These are phyloP conservation scores for Sporothrix sp. DNA, from an alignment of 2,329 filamentous ascomycete genomes.

Conservation along the genomic window DNA sequence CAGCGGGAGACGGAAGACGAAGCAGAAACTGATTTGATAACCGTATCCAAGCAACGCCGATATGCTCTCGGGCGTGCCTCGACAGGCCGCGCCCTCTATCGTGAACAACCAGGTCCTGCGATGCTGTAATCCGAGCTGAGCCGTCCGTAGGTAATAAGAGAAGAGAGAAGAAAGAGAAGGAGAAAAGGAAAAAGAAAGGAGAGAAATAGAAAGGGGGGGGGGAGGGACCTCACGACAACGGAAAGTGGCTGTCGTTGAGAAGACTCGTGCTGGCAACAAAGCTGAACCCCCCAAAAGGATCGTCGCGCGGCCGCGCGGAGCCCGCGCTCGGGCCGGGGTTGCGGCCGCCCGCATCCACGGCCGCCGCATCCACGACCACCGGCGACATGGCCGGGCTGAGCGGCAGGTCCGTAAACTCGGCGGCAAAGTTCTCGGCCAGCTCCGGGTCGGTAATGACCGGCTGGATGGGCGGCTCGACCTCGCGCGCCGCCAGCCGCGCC, in stretches of 20 bases:
- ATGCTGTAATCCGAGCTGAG: too few relatives aligned
- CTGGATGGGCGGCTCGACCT: constrained; percentile 79
- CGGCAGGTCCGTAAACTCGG: constrained; percentile 81
- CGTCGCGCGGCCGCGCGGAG: constrained; percentile 34
- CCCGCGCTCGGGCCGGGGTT: constrained; percentile 23
- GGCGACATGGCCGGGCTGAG: constrained; percentile 59
- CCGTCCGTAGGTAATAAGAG: background rate
- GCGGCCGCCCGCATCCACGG: constrained; percentile 19
- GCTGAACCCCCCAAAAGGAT: constrained; percentile 55
- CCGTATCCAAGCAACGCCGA: too few relatives aligned
- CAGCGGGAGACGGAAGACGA: too few relatives aligned
- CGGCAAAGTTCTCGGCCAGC: constrained; percentile 88
- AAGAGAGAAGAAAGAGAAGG: background rate
- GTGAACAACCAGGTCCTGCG: too few relatives aligned
- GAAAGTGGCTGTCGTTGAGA: constrained; percentile 38
- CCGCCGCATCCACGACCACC: too few relatives aligned
- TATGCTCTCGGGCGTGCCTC: too few relatives aligned
- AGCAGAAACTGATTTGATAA: too few relatives aligned
- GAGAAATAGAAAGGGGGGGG: background rate
- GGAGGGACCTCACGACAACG: too few relatives aligned
- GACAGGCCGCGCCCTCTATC: too few relatives aligned
- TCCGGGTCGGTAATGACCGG: constrained; percentile 93
- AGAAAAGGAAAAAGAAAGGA: background rate
- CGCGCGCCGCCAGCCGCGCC: constrained; percentile 71
- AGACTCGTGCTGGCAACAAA: constrained; percentile 51